phyloP scores from a whole-genome alignment of 768 basidiomycete species.

The Suillus occidentalis region DNA sequence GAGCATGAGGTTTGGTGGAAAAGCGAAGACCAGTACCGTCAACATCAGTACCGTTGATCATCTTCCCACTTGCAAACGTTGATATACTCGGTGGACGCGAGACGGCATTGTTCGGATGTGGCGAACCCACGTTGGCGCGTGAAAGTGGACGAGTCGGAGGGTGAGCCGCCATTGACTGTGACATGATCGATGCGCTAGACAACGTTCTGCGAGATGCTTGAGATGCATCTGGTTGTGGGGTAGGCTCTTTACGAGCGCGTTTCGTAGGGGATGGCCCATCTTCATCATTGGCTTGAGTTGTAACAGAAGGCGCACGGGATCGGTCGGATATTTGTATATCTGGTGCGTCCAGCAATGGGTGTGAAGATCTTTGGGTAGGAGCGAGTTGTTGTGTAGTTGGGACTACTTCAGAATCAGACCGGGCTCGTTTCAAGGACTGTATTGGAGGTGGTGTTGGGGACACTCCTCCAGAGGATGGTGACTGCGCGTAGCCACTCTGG shows the following conservation, averaged over 20 bases:
- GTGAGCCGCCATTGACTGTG: conserved; percentile 14
- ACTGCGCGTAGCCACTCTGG: conserved; percentile 46
- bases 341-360: conserved; percentile 32
- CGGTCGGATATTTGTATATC: conserved; percentile 50
- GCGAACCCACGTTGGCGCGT: conserved; percentile 31
- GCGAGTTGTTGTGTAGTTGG: conserved; percentile 16
- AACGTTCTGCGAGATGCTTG: conserved; percentile 15
- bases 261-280: conserved; percentile 72
- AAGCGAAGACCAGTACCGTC: conserved; percentile 56
- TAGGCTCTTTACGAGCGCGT: conserved; percentile 60
- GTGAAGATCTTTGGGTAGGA: conserved; percentile 19
- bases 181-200: conserved; percentile 11
- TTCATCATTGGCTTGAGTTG: conserved; percentile 51
- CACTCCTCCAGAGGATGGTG: conserved; percentile 37
- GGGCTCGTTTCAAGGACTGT: conserved; percentile 56
- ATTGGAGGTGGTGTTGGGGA: conserved; percentile 53
- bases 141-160: conserved; percentile 33
- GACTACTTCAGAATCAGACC: conserved; percentile 64
- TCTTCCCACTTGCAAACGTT: conserved; percentile 42
- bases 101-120: conserved; percentile 43
- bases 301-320: conserved; percentile 51
- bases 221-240: conserved; percentile 34
- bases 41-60: conserved; percentile 40
- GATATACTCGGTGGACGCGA: conserved; percentile 49
- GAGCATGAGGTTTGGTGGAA: conserved; percentile 61